phyloP scores from a whole-genome alignment of 306 rosid genomes.

The Prunus davidiana region DNA sequence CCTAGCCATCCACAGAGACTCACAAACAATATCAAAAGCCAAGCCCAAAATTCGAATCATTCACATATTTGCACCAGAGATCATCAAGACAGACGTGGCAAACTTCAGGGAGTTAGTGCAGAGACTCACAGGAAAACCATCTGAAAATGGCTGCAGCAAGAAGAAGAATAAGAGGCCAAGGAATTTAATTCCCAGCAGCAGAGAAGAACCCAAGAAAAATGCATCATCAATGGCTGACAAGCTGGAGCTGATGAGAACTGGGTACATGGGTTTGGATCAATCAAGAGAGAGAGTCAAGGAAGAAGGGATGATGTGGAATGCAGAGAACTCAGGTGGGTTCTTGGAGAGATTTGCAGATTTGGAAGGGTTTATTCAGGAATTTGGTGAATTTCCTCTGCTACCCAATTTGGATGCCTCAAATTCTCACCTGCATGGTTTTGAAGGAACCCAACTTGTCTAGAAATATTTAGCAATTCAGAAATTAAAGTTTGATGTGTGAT shows the following conservation, averaged over 20 bases:
- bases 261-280: slow-evolving; percentile 30
- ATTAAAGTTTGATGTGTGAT: background rate
- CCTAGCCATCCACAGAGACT: slow-evolving; percentile 53
- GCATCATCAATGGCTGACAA: slow-evolving; percentile 9
- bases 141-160: slow-evolving; percentile 19
- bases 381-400: slow-evolving; percentile 51
- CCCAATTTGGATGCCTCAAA: slow-evolving; percentile 39
- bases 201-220: slow-evolving; percentile 25
- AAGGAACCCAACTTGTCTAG: slow-evolving; percentile 43
- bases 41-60: slow-evolving; percentile 83
- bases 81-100: slow-evolving; percentile 78
- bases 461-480: too few relatives aligned
- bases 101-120: slow-evolving; percentile 86
- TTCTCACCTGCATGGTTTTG: slow-evolving; percentile 56
- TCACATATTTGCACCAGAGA: slow-evolving; percentile 85
- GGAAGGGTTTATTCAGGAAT: slow-evolving; percentile 71
- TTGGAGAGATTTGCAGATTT: slow-evolving; percentile 63
- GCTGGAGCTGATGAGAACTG: slow-evolving; percentile 16
- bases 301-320: slow-evolving; percentile 42
- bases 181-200: background rate
- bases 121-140: slow-evolving; percentile 76
- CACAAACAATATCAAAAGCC: slow-evolving; percentile 53
- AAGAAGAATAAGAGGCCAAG: slow-evolving; percentile 16
- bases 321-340: slow-evolving; percentile 49
- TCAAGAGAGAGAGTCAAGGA: slow-evolving; percentile 34